Base-by-base conservation (phyloP, 1,284 basidiomycete species). In the Austroboletus novae-zelandiae region DNA sequence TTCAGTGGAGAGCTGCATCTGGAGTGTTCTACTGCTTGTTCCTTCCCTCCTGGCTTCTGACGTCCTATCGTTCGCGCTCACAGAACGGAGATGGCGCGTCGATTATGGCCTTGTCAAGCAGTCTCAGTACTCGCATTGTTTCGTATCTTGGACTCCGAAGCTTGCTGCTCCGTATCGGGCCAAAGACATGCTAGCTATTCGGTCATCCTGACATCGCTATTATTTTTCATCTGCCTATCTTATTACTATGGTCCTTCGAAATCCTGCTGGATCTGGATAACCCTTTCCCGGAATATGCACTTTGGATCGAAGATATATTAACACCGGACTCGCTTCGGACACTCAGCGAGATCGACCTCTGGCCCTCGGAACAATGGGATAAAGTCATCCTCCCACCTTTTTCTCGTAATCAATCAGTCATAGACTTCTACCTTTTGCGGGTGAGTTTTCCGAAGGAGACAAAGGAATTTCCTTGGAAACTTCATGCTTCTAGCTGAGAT, bases 41-140 rank as follows among this genome's bases (percentile, higher is more conserved):
- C 70, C 75, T 7, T 76, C 77, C 4, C 64, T 74, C 9, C 46
- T 80, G 13, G 71, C 65, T 0, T 60, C 64, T 15, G 73, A 73
- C 1, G 65, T 79, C 8, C 56, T 78, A 2, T 37, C 60, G 6
- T 71, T 72, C 51, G 64, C 62, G 17, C 58, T 79, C 6, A 65
- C 62, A 40, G n/a, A n/a, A n/a, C n/a, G n/a, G n/a, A n/a, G n/a
- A n/a, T n/a, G n/a, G n/a, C n/a, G n/a, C n/a, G n/a, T n/a, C n/a
- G 73, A 79, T 50, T 79, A 74, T 55, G 78, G 77, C 0, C 65
- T 77, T n/a, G n/a, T n/a, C n/a, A n/a, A n/a, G n/a, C n/a, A n/a
- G n/a, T n/a, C n/a, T n/a, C n/a, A n/a, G n/a, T n/a, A n/a, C n/a
- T n/a, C n/a, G n/a, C n/a, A n/a, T n/a, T n/a, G n/a, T n/a, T n/a